Conservation (phyloP, 1,284 basidiomycete species). For the Cryptococcus deneoformans region DNA sequence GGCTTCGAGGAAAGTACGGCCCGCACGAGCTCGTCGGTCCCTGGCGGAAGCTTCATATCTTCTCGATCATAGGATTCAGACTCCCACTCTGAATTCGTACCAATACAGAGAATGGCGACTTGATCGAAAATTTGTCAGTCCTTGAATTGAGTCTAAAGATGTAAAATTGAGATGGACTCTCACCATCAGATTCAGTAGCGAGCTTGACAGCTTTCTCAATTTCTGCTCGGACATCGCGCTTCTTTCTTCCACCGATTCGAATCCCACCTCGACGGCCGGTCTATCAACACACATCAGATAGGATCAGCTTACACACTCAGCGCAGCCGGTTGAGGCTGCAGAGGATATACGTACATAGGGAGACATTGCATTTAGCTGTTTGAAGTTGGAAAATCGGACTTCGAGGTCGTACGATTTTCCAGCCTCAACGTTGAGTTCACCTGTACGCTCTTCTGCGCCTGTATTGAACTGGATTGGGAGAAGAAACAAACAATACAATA, state of each 20-base stretch:
- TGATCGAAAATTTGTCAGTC: slow-evolving; percentile 1
- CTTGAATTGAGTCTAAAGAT: not conserved
- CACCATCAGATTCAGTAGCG: slow-evolving; percentile 24
- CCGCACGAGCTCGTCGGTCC: slow-evolving; percentile 18
- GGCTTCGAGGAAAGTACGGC: slow-evolving; percentile 27
- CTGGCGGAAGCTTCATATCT: slow-evolving; percentile 17
- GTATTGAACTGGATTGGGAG: not conserved
- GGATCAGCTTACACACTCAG: too few species aligned
- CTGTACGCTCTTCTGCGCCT: slow-evolving; percentile 9
- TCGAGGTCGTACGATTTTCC: slow-evolving; percentile 6
- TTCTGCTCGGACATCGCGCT: slow-evolving; percentile 9
- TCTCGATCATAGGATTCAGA: slow-evolving; percentile 34
- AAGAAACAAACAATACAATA: too few species aligned
- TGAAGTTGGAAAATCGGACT: not conserved
- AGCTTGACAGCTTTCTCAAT: slow-evolving; percentile 27
- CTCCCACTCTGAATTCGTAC: slow-evolving; percentile 25
- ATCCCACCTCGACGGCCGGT: slow-evolving; percentile 11
- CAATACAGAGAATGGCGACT: not conserved
- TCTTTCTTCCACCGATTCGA: slow-evolving; percentile 11
- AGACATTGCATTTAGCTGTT: not conserved
- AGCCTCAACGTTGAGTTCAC: slow-evolving; percentile 7
- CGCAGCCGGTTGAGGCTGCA: slow-evolving; percentile 2
- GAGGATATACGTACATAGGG: slow-evolving; percentile 3
- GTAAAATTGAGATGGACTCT: not conserved
- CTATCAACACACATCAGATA: too few species aligned